Conservation (phyloP, 495 filamentous ascomycete genomes). For the Annulohypoxylon maeteangense region DNA sequence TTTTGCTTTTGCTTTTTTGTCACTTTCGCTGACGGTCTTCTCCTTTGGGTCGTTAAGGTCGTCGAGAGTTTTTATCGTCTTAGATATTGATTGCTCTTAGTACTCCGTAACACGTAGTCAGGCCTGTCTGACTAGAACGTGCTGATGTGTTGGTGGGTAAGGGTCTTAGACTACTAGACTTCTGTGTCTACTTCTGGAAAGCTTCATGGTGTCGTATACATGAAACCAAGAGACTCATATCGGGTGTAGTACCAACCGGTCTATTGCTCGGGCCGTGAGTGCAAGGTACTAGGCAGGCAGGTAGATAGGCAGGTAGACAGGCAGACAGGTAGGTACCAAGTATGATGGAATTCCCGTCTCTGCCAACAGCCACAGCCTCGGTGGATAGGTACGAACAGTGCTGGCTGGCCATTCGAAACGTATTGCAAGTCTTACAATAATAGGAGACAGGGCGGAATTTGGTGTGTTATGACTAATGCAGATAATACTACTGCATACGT, state of each 20-base stretch:
- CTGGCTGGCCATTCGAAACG: neutral
- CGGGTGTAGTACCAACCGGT: slow-evolving; percentile 20
- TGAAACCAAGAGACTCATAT: slow-evolving; percentile 22
- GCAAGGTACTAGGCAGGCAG: too few species aligned
- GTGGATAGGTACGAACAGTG: slow-evolving; percentile 26
- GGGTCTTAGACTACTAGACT: slow-evolving; percentile 12
- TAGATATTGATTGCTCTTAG: neutral
- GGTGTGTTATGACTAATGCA: slow-evolving; percentile 41
- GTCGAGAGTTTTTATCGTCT: neutral
- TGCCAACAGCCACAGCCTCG: slow-evolving; percentile 17
- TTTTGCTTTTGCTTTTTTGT: slow-evolving; percentile 12
- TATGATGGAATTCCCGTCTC: slow-evolving; percentile 17
- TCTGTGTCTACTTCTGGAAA: slow-evolving; percentile 14
- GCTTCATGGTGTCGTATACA: slow-evolving; percentile 21
- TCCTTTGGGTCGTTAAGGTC: too few species aligned
- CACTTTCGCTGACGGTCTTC: neutral
- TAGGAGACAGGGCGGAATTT: slow-evolving; percentile 35
- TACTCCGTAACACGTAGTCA: slow-evolving; percentile 11
- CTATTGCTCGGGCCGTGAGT: slow-evolving; percentile 8
- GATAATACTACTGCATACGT: slow-evolving; percentile 42
- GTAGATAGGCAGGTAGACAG: too few species aligned
- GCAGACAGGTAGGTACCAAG: slow-evolving; percentile 20
- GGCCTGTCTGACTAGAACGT: neutral
- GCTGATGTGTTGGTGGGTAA: neutral
- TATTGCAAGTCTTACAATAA: slow-evolving; percentile 31